phyloP scores from a whole-genome alignment of 2,329 filamentous ascomycete species.

The Anthostomella pinea region DNA sequence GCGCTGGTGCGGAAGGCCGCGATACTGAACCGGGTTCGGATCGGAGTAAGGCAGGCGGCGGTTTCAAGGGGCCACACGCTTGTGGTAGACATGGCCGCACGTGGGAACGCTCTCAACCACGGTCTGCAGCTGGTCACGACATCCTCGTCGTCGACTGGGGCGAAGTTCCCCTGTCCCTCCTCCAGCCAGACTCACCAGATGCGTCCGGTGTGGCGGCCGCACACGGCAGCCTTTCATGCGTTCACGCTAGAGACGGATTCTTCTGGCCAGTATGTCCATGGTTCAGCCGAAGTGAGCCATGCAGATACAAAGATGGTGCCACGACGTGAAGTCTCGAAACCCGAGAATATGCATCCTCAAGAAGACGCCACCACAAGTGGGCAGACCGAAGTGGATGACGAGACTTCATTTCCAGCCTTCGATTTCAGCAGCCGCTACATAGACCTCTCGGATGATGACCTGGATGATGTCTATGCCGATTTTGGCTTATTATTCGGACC shows the following conservation, averaged over 20 bases:
- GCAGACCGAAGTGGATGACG: conserved; percentile 43
- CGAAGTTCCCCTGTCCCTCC: conserved; percentile 29
- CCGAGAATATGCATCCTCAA: no score
- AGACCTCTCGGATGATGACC: conserved; percentile 40
- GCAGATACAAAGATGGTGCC: no score
- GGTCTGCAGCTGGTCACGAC: conserved; percentile 32
- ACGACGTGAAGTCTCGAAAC: no score
- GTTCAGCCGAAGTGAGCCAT: no score
- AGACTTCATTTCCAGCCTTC: conserved; percentile 45
- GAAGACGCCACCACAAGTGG: neutral
- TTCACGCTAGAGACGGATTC: neutral
- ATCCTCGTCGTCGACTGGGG: conserved; percentile 18
- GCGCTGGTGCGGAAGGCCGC: conserved; percentile 61
- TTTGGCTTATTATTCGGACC: conserved; percentile 51
- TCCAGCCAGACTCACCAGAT: conserved; percentile 14
- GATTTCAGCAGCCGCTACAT: conserved; percentile 45
- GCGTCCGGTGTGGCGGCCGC: conserved; percentile 26
- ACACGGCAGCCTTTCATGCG: conserved; percentile 21
- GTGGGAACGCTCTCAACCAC: conserved; percentile 34
- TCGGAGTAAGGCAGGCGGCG: conserved; percentile 41
- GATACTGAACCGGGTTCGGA: conserved; percentile 60
- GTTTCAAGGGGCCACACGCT: conserved; percentile 29
- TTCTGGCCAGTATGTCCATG: neutral
- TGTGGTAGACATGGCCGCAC: conserved; percentile 32
- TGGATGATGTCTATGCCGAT: conserved; percentile 53